Percentiles rank a stretch among this genome's conserved stretches.
Conservation (phyloP, 345 rosid genomes). For the Draba incana region DNA sequence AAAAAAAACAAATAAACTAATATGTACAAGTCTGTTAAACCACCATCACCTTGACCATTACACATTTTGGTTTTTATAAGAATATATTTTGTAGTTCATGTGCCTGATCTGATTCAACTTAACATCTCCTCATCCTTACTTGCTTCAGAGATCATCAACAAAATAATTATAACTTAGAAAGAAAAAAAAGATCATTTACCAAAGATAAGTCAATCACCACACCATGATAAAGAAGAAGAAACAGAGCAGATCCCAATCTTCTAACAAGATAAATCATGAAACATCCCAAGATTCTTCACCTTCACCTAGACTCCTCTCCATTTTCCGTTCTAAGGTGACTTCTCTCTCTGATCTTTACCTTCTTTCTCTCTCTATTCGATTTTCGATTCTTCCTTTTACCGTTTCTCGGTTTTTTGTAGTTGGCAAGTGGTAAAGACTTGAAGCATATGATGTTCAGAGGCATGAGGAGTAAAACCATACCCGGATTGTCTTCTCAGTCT, state of each 20-base stretch:
- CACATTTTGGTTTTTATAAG: not conserved
- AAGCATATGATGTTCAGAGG: constrained; percentile 42
- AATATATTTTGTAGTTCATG: constrained; percentile 27
- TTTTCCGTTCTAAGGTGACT: constrained; percentile 42
- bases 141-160: constrained; percentile 34
- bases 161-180: constrained; percentile 7
- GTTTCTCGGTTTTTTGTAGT: constrained; percentile 22
- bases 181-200: constrained; percentile 15
- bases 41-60: constrained; percentile 36
- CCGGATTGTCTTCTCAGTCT: constrained; percentile 45
- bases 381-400: not conserved
- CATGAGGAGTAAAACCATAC: constrained; percentile 40
- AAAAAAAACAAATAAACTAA: constrained; percentile 1
- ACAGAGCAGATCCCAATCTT: constrained; percentile 41
- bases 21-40: constrained; percentile 32
- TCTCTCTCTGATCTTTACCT: constrained; percentile 11
- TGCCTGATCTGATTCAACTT: constrained; percentile 39
- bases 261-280: constrained; percentile 11
- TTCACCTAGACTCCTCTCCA: constrained; percentile 40
- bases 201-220: constrained; percentile 32
- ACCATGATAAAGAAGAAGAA: constrained; percentile 43
- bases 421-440: constrained; percentile 40
- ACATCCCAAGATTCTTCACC: constrained; percentile 38
- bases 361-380: not conserved
- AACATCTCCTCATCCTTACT: constrained; percentile 8